phyloP scores from a whole-genome alignment of 768 basidiomycete species.

The Agaricus bisporus region DNA sequence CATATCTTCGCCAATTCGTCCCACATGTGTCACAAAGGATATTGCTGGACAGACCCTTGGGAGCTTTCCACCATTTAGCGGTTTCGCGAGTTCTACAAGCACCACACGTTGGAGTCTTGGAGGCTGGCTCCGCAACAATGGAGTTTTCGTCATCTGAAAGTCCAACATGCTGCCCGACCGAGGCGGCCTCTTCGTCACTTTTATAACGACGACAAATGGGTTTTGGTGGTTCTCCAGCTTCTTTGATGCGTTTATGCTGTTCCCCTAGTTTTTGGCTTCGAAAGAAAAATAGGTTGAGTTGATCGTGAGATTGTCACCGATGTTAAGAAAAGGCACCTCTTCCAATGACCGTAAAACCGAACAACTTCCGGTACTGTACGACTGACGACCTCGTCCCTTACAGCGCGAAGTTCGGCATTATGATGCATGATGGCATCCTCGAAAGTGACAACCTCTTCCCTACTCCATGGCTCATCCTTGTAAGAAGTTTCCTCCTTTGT shows the following conservation, averaged over 20 bases:
- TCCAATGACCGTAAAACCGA: slow-evolving; percentile 82
- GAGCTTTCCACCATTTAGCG: slow-evolving; percentile 86
- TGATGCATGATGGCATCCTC: slow-evolving; percentile 69
- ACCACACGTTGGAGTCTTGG: slow-evolving; percentile 62
- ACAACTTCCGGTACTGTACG: slow-evolving; percentile 74
- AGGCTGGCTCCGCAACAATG: slow-evolving; percentile 45
- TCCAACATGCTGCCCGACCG: slow-evolving; percentile 41
- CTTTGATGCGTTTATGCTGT: slow-evolving; percentile 50
- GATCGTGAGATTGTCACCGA: not conserved
- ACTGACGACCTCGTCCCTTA: slow-evolving; percentile 67
- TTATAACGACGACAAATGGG: slow-evolving; percentile 31
- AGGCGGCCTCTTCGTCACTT: slow-evolving; percentile 28
- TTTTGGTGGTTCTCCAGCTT: slow-evolving; percentile 28
- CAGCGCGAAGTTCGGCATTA: slow-evolving; percentile 75
- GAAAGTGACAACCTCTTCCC: slow-evolving; percentile 66
- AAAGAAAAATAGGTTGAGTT: slow-evolving; percentile 9
- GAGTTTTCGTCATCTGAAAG: slow-evolving; percentile 74
- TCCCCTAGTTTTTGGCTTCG: slow-evolving; percentile 61
- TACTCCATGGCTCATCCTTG: slow-evolving; percentile 65
- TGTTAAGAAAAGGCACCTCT: slow-evolving; percentile 45
- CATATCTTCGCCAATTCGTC: slow-evolving; percentile 89
- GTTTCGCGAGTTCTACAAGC: slow-evolving; percentile 83
- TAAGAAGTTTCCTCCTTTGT: slow-evolving; percentile 60
- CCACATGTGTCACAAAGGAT: slow-evolving; percentile 86
- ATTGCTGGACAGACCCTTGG: slow-evolving; percentile 71